Percentiles rank a stretch among this genome's conserved stretches.
These are phyloP conservation scores for Phytophthora citrophthora DNA, from an alignment of 352 stramenopile genomes.

Conservation along the genomic window DNA sequence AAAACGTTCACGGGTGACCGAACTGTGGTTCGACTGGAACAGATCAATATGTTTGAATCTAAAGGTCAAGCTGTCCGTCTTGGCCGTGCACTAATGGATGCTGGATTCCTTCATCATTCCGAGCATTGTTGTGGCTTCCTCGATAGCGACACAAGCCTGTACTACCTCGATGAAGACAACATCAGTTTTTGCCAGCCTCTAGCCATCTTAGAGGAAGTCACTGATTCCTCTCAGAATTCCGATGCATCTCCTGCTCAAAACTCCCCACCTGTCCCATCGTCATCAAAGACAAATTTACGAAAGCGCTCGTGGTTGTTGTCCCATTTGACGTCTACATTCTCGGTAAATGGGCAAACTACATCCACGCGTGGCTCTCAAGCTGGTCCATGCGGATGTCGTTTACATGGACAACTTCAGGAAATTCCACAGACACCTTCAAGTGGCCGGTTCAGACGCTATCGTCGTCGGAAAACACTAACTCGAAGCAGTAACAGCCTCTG, in stretches of 20 bases:
- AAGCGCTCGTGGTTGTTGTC: conserved; percentile 25
- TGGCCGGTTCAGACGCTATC: conserved; percentile 6
- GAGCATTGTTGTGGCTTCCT: conserved; percentile 41
- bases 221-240: conserved; percentile 13
- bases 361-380: conserved; percentile 6
- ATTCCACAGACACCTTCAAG: conserved; percentile 10
- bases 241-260: conserved; percentile 1
- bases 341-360: conserved; percentile 2
- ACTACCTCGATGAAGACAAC: conserved; percentile 52
- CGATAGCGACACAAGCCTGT: conserved; percentile 24
- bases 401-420: conserved; percentile 14
- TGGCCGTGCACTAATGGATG: conserved; percentile 67
- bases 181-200: conserved; percentile 45
- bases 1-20: conserved; percentile 37
- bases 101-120: conserved; percentile 53
- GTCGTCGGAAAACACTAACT: conserved; percentile 1
- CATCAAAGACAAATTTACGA: conserved; percentile 17
- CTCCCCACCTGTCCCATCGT: conserved; percentile 4
- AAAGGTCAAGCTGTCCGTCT: conserved; percentile 45
- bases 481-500: conserved; percentile 18
- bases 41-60: conserved; percentile 28
- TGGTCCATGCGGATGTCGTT: conserved; percentile 15
- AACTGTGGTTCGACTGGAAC: conserved; percentile 36
- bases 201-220: conserved; percentile 35
- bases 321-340: conserved; percentile 21